These are phyloP conservation scores for Aspergillus taichungensis DNA, from an alignment of 495 filamentous ascomycete genomes.

Conservation along the genomic window DNA sequence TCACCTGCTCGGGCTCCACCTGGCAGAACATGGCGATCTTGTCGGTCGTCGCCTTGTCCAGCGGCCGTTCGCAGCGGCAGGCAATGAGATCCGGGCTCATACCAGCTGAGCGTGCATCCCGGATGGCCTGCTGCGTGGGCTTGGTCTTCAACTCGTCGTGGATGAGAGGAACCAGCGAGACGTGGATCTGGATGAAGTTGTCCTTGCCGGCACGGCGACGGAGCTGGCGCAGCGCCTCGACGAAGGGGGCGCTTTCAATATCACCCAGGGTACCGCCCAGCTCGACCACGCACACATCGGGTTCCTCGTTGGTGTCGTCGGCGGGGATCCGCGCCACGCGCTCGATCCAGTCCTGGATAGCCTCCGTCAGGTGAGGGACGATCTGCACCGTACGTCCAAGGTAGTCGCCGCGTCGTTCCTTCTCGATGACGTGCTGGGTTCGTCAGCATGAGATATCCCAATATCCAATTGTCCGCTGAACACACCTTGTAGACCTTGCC, in stretches of 20 bases:
- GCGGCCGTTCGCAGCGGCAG: constrained; percentile 71
- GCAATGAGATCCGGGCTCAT: constrained; percentile 87
- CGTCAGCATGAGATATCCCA: too few relatives aligned
- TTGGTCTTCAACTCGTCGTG: constrained; percentile 84
- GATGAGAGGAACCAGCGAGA: constrained; percentile 67
- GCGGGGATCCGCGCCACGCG: constrained; percentile 79
- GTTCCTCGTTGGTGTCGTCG: constrained; percentile 70
- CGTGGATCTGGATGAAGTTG: constrained; percentile 83
- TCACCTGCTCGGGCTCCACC: constrained; percentile 68
- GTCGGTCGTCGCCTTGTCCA: constrained; percentile 64
- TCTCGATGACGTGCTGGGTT: constrained; percentile 63
- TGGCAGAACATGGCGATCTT: constrained; percentile 88
- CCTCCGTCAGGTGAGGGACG: constrained; percentile 84
- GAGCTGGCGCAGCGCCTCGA: constrained; percentile 78
- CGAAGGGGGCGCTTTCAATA: constrained; percentile 83
- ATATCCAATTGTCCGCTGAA: too few relatives aligned
- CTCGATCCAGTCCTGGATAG: constrained; percentile 88
- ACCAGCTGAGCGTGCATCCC: constrained; percentile 69
- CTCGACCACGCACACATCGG: constrained; percentile 78
- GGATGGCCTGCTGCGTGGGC: constrained; percentile 86
- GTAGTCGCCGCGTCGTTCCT: constrained; percentile 74
- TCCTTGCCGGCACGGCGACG: constrained; percentile 59
- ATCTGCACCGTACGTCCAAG: constrained; percentile 89
- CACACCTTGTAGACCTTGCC: constrained; percentile 69
- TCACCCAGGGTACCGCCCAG: constrained; percentile 75